These are phyloP conservation scores for Dendrobium huoshanense DNA, from an alignment of 106 monocot genomes.

Conservation along the genomic window DNA sequence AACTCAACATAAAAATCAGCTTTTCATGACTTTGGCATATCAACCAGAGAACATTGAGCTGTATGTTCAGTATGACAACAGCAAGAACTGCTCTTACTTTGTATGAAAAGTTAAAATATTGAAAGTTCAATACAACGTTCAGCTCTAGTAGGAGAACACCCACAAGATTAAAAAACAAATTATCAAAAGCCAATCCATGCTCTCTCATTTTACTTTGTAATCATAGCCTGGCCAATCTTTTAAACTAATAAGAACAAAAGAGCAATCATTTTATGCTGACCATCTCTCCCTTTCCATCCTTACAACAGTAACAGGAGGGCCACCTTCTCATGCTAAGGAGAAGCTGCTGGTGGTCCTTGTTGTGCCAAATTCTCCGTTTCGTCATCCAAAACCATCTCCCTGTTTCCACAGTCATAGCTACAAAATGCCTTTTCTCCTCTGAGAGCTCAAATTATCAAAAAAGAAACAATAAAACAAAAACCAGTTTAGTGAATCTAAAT, in stretches of 20 bases:
- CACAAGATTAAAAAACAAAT: not conserved
- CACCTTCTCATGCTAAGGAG: not conserved
- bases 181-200: not conserved
- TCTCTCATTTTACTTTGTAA: not conserved
- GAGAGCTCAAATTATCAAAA: constrained; percentile 2
- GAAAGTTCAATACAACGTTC: not conserved
- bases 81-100: not conserved
- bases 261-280: not conserved
- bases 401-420: constrained; percentile 3
- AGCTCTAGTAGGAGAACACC: not conserved
- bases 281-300: not conserved
- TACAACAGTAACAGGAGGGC: not conserved
- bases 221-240: not conserved
- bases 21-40: no score
- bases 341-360: not conserved
- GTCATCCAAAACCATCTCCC: constrained; percentile 5
- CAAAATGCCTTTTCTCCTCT: constrained; percentile 16
- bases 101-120: not conserved
- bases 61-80: no score
- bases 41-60: no score
- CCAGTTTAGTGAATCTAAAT: not conserved
- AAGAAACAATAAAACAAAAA: constrained; percentile 3
- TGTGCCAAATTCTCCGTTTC: not conserved
- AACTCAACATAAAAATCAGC: no score
- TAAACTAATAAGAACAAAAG: not conserved